Conservation (phyloP, 441 rosid species). For the Raphanus hybrid region DNA sequence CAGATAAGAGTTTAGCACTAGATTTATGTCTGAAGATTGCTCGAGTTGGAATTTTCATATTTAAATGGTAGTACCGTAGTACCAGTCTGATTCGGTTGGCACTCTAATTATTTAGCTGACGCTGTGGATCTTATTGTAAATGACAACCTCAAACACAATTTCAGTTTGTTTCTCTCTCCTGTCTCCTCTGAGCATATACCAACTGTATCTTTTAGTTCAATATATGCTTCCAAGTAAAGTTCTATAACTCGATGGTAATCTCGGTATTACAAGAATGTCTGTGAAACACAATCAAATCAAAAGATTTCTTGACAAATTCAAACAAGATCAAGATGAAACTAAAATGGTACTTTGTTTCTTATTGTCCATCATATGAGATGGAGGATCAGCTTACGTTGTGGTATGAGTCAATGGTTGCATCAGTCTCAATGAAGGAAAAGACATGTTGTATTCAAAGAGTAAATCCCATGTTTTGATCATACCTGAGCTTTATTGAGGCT, state of each 20-base stretch:
- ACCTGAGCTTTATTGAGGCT: background rate
- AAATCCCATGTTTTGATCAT: background rate
- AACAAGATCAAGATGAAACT: background rate
- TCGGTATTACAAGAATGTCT: background rate
- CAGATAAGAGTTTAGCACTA: background rate
- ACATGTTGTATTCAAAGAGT: background rate
- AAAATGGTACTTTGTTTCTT: conserved; percentile 7
- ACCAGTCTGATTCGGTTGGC: background rate
- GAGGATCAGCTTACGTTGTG: conserved; percentile 65
- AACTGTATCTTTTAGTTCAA: background rate
- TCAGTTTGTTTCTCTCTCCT: background rate
- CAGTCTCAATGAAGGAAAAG: conserved; percentile 35
- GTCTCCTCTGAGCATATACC: background rate
- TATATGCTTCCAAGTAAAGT: background rate
- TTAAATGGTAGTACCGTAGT: background rate
- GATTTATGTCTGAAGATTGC: background rate
- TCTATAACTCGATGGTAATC: background rate
- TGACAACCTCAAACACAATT: background rate
- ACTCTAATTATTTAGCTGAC: background rate
- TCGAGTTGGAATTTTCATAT: background rate
- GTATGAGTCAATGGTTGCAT: conserved; percentile 81
- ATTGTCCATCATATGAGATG: conserved; percentile 7
- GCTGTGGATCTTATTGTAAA: background rate
- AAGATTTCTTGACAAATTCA: background rate
- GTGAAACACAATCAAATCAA: background rate